A percentile compares a stretch with the other conserved stretches of the same genome.
phyloP scores from a whole-genome alignment of 805 yeast species.

The Ogataea chonburiensis region DNA sequence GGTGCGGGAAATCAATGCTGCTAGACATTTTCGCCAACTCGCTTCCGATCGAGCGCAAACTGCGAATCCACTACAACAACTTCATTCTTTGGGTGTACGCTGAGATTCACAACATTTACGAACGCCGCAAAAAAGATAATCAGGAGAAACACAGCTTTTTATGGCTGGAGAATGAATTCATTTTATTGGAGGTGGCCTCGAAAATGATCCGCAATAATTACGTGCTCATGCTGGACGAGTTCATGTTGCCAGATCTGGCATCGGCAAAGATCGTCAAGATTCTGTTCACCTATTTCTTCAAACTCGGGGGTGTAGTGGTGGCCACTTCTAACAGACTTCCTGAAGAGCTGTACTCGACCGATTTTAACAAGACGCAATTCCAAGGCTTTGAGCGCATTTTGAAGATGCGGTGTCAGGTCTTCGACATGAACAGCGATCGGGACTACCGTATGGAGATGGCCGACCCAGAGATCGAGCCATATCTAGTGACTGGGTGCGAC shows the following conservation, averaged over 20 bases:
- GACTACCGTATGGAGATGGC: constrained; percentile 52
- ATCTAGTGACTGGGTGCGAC: constrained; percentile 36
- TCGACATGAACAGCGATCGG: constrained; percentile 57
- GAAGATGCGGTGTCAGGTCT: constrained; percentile 55
- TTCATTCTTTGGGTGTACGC: constrained; percentile 67
- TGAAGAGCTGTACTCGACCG: constrained; percentile 66
- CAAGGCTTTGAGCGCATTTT: constrained; percentile 55
- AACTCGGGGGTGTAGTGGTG: constrained; percentile 70
- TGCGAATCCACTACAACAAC: constrained; percentile 69
- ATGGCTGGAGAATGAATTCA: constrained; percentile 58
- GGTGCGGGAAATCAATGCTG: constrained; percentile 73
- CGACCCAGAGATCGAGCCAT: constrained; percentile 27
- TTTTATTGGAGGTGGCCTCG: constrained; percentile 64
- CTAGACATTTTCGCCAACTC: constrained; percentile 70
- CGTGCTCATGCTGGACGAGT: constrained; percentile 65
- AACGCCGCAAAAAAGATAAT: constrained; percentile 38
- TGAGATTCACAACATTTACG: constrained; percentile 56
- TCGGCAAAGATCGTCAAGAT: constrained; percentile 67
- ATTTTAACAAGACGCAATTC: constrained; percentile 58
- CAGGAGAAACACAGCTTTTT: constrained; percentile 33
- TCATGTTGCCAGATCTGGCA: constrained; percentile 75
- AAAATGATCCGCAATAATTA: constrained; percentile 58
- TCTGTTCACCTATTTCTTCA: constrained; percentile 66
- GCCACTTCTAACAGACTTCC: constrained; percentile 75
- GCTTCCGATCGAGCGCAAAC: constrained; percentile 60